Evolutionary conservation across 2,329 filamentous ascomycete species (phyloP), one percentile per base, ranked within the genome.

Genomic region (Albifimbria verrucaria): DNA sequence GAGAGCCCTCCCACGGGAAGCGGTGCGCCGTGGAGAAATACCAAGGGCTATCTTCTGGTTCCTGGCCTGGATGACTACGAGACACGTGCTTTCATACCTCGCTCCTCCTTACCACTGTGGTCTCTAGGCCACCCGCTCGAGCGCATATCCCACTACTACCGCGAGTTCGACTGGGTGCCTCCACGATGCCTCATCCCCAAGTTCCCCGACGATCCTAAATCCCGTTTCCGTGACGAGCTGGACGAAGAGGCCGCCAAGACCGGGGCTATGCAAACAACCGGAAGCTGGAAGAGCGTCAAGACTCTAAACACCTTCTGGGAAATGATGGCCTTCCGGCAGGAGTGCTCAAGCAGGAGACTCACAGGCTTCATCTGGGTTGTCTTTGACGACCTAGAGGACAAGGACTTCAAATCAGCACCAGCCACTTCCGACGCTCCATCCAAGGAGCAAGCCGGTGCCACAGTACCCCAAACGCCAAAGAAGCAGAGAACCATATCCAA

Each of bases 281-380:
- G 89, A 0, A 79, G 83, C 52, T 99, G 94, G 94, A 89, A 86
- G 66, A 92, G 88, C 55, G 86, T 97, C 22, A 87, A 81, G 66
- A 89, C 85, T 0, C 74, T 99, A 41, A 89, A 92, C n/a, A 86
- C 92, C 60, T 99, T 99, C 65, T 99, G 94, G 94, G 94, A 99
- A 57, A 89, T 96, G 81, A 97, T 99, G 93, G 88, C 92, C 0
- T 97, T 90, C 66, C 81, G 94, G 52, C 94, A 97, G 68, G 94
- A 99, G 66, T 99, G 94, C 65, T 96, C 92, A 1, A 90, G 92
- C 28, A 95, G 94, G 0, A 81, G 92, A 18, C 79, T 96, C 65
- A 95, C 96, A 0, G 95, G 95, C 0, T 99, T 99, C 61, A 79
- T 97, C 23, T 99, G 95, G 93, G 75, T 97, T 23, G 87, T 97